Conservation (phyloP, 305 asterid species). For the Solanum hybrid region DNA sequence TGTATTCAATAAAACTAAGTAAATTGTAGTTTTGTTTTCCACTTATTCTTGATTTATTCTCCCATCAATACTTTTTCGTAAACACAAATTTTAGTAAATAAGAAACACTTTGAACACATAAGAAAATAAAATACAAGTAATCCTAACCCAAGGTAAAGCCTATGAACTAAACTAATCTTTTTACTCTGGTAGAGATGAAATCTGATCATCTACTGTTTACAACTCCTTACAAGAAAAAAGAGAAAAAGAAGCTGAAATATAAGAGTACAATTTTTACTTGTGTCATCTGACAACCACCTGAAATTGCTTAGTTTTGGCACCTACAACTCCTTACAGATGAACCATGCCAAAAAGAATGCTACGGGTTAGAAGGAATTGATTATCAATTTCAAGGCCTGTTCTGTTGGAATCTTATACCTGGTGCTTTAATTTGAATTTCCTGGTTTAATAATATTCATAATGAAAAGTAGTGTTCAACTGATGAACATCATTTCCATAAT, state of each 20-base stretch:
- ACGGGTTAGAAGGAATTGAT: neutral
- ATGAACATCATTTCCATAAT: neutral
- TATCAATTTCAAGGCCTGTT: neutral
- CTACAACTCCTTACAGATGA: neutral
- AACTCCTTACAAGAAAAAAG: neutral
- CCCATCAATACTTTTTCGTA: neutral
- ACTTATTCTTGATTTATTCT: neutral
- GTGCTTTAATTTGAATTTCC: neutral
- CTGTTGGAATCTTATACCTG: neutral
- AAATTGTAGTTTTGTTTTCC: neutral
- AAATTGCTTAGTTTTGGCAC: neutral
- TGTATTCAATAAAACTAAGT: neutral
- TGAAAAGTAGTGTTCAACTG: neutral
- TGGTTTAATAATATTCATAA: neutral
- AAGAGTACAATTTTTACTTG: neutral
- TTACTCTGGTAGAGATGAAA: neutral
- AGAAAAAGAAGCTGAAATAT: neutral
- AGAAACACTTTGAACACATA: neutral
- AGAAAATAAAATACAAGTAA: neutral
- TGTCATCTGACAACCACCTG: neutral
- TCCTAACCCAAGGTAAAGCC: neutral
- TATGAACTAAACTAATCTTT: neutral
- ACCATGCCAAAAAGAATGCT: neutral
- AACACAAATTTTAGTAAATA: neutral
- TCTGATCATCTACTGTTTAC: neutral